These are phyloP conservation scores for Aureobasidium mangrovei DNA, from an alignment of 2,329 filamentous ascomycete species.

Conservation along the genomic window DNA sequence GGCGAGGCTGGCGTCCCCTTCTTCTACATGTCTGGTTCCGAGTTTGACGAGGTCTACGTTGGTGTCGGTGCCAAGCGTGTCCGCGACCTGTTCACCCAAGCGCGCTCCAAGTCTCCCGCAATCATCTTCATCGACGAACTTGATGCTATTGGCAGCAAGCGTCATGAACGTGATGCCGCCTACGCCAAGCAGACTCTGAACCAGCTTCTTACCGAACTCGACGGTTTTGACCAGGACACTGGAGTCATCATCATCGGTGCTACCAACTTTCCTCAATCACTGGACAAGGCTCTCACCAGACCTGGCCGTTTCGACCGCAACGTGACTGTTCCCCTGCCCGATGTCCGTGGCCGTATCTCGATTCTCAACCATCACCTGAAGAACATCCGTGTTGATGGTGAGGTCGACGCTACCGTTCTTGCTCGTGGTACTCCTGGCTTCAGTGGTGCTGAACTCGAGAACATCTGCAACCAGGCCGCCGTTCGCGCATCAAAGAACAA, in stretches of 20 bases:
- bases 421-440: slow-evolving; percentile 84
- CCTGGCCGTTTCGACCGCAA: slow-evolving; percentile 95
- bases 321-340: slow-evolving; percentile 78
- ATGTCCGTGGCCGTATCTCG: slow-evolving; percentile 84
- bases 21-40: slow-evolving; percentile 99
- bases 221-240: slow-evolving; percentile 90
- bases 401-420: slow-evolving; percentile 76
- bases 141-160: slow-evolving; percentile 87
- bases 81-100: slow-evolving; percentile 78
- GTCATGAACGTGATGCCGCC: slow-evolving; percentile 84
- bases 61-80: slow-evolving; percentile 95
- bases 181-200: slow-evolving; percentile 98
- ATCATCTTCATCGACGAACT: slow-evolving; percentile 96
- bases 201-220: slow-evolving; percentile 90
- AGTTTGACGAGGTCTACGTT: slow-evolving; percentile 98
- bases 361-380: slow-evolving; percentile 91
- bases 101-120: slow-evolving; percentile 74
- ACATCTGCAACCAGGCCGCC: slow-evolving; percentile 91
- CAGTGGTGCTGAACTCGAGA: slow-evolving; percentile 92
- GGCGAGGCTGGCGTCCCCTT: slow-evolving; percentile 96
- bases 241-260: slow-evolving; percentile 93
- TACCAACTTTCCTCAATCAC: slow-evolving; percentile 88
- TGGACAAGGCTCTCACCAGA: slow-evolving; percentile 89
- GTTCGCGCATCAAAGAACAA: slow-evolving; percentile 88
- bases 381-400: slow-evolving; percentile 70